Conservation (phyloP, 345 rosid genomes). For the Gossypium ekmanianum region DNA sequence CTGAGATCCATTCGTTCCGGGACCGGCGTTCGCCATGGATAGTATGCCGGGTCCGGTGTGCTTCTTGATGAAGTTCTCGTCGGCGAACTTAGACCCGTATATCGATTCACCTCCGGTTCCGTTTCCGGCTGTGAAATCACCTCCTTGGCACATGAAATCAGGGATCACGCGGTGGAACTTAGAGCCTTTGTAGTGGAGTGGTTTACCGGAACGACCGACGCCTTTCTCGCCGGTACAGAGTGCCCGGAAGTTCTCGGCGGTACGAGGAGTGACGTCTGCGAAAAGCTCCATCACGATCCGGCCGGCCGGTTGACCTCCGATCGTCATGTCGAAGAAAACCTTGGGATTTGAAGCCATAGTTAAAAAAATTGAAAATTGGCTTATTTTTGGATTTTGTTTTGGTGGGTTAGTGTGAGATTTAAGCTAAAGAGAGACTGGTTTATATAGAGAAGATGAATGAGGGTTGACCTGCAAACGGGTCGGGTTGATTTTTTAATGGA, state of each 20-base stretch:
- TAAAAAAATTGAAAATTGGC: not conserved
- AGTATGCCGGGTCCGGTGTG: slow-evolving; percentile 68
- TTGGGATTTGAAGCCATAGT: slow-evolving; percentile 44
- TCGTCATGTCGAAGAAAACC: slow-evolving; percentile 57
- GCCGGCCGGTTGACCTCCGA: slow-evolving; percentile 47
- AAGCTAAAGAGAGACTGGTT: not conserved
- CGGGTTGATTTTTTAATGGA: too few relatives aligned
- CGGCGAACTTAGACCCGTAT: slow-evolving; percentile 61
- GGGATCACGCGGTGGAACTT: slow-evolving; percentile 78
- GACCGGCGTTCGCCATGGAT: slow-evolving; percentile 82
- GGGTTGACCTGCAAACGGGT: too few relatives aligned
- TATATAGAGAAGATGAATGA: slow-evolving; percentile 29
- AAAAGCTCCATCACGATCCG: slow-evolving; percentile 65
- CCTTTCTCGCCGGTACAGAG: slow-evolving; percentile 86
- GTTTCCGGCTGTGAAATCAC: slow-evolving; percentile 73
- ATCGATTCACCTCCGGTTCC: slow-evolving; percentile 87
- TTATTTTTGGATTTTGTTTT: not conserved
- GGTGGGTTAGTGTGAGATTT: slow-evolving; percentile 21
- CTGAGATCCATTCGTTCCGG: slow-evolving; percentile 70
- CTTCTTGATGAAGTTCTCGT: slow-evolving; percentile 78
- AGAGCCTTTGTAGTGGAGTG: slow-evolving; percentile 79
- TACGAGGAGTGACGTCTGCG: slow-evolving; percentile 47
- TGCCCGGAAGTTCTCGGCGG: slow-evolving; percentile 82
- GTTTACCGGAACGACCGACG: slow-evolving; percentile 50
- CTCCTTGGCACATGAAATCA: slow-evolving; percentile 81